Conservation (phyloP, 2,329 filamentous ascomycete species). For the Ophidiomyces ophidiicola region DNA sequence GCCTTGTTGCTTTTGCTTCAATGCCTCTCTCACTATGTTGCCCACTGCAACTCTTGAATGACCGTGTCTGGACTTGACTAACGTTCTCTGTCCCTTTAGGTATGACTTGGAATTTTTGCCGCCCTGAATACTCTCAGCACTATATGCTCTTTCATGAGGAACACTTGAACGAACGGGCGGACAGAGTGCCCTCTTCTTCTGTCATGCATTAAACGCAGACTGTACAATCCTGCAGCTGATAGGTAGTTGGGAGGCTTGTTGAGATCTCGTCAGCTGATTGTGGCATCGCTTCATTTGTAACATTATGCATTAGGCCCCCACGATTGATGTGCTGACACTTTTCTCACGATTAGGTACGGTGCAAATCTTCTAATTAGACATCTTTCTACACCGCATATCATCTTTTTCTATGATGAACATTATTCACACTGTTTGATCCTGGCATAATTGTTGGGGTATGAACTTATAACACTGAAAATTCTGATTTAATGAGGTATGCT, state of each 20-base stretch:
- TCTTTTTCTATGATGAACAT: slow-evolving; percentile 49
- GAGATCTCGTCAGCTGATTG: slow-evolving; percentile 55
- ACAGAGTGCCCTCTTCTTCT: slow-evolving; percentile 47
- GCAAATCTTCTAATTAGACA: slow-evolving; percentile 16
- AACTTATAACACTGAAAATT: slow-evolving; percentile 53
- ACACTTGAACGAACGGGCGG: slow-evolving; percentile 57
- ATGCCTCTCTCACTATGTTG: slow-evolving; percentile 9
- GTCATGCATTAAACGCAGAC: slow-evolving; percentile 43
- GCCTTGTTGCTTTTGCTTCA: slow-evolving; percentile 12
- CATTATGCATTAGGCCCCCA: neutral
- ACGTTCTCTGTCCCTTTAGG: slow-evolving; percentile 8
- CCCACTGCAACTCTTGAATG: slow-evolving; percentile 21
- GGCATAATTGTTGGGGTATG: slow-evolving; percentile 42
- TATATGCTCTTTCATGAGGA: slow-evolving; percentile 42
- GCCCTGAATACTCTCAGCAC: slow-evolving; percentile 13
- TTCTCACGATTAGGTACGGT: slow-evolving; percentile 9
- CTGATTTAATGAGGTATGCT: slow-evolving; percentile 57
- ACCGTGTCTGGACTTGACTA: slow-evolving; percentile 17
- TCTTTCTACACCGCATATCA: slow-evolving; percentile 23
- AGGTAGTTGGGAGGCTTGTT: slow-evolving; percentile 47
- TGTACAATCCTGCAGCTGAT: slow-evolving; percentile 53
- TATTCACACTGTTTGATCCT: slow-evolving; percentile 62
- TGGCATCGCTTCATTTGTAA: slow-evolving; percentile 13
- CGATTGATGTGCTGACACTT: slow-evolving; percentile 21
- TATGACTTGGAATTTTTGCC: slow-evolving; percentile 6